A percentile compares a stretch with the other conserved stretches of the same genome.
phyloP scores from a whole-genome alignment of 176 grass and related monocot genomes.

The Secale cereale region DNA sequence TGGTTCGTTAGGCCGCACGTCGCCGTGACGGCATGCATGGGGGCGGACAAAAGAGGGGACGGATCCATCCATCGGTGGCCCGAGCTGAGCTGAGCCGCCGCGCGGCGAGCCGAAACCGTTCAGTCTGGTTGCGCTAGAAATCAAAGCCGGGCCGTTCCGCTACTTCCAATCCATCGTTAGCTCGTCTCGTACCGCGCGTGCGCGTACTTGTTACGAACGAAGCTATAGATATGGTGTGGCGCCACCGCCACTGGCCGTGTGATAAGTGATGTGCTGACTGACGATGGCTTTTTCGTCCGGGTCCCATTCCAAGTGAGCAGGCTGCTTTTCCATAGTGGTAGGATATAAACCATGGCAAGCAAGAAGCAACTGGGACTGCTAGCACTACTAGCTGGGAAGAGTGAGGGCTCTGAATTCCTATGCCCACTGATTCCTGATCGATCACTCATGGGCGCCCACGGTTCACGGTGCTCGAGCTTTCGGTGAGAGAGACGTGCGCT shows the following conservation, averaged over 20 bases:
- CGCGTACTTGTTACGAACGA: not conserved
- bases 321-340: not conserved
- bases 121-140: not conserved
- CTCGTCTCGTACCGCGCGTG: not conserved
- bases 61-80: not conserved
- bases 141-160: not conserved
- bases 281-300: not conserved
- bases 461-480: not conserved
- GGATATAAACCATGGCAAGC: not conserved
- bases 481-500: slow-evolving; percentile 15
- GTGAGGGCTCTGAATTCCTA: slow-evolving; percentile 13
- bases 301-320: not conserved
- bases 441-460: not conserved
- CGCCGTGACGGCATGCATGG: not conserved
- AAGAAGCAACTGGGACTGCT: not conserved
- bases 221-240: not conserved
- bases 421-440: not conserved
- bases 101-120: not conserved
- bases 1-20: not conserved
- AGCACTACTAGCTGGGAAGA: slow-evolving; percentile 4
- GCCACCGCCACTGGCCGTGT: not conserved
- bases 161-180: not conserved
- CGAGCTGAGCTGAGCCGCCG: not conserved
- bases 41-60: not conserved
- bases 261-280: not conserved